Percentiles rank a stretch among this genome's conserved stretches.
phyloP scores from a whole-genome alignment of 805 yeast genomes.

The Suhomyces kilbournensis region DNA sequence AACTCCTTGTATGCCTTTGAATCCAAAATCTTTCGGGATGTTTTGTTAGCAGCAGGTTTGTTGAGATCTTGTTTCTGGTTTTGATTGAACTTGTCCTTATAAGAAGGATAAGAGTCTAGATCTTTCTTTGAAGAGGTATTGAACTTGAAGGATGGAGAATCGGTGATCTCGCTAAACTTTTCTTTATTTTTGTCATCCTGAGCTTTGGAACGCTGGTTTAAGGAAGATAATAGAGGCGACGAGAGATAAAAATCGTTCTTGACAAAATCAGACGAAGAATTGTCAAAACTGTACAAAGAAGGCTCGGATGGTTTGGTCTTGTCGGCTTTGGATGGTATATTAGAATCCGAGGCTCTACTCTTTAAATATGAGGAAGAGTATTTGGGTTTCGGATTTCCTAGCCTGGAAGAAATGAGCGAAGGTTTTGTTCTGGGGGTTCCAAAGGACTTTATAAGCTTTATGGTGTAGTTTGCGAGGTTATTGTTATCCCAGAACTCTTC shows the following conservation, averaged over 20 bases:
- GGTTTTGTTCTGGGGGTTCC: not conserved
- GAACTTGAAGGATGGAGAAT: not conserved
- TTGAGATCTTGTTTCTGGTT: not conserved
- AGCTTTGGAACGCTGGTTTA: not conserved
- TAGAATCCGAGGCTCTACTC: slow-evolving; percentile 29
- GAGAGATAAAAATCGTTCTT: slow-evolving; percentile 34
- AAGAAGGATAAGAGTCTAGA: not conserved
- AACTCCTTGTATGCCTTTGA: slow-evolving; percentile 56
- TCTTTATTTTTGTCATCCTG: not conserved
- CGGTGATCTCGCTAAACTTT: not conserved
- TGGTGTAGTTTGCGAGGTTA: slow-evolving; percentile 51
- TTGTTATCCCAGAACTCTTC: slow-evolving; percentile 81
- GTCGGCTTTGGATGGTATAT: not conserved
- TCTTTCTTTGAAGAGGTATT: not conserved
- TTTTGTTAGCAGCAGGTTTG: not conserved
- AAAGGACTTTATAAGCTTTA: slow-evolving; percentile 38
- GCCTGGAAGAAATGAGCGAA: no score
- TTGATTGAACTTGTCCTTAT: slow-evolving; percentile 3
- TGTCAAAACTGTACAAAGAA: slow-evolving; percentile 5
- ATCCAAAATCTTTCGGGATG: slow-evolving; percentile 21
- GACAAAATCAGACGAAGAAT: slow-evolving; percentile 23
- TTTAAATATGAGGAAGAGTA: slow-evolving; percentile 39
- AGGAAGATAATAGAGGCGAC: slow-evolving; percentile 34
- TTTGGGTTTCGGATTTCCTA: slow-evolving; percentile 32
- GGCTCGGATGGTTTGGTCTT: slow-evolving; percentile 5